A percentile compares a stretch with the other conserved stretches of the same genome.
phyloP scores from a whole-genome alignment of 192 early-diverging fungal species.

The Pilaira anomala region DNA sequence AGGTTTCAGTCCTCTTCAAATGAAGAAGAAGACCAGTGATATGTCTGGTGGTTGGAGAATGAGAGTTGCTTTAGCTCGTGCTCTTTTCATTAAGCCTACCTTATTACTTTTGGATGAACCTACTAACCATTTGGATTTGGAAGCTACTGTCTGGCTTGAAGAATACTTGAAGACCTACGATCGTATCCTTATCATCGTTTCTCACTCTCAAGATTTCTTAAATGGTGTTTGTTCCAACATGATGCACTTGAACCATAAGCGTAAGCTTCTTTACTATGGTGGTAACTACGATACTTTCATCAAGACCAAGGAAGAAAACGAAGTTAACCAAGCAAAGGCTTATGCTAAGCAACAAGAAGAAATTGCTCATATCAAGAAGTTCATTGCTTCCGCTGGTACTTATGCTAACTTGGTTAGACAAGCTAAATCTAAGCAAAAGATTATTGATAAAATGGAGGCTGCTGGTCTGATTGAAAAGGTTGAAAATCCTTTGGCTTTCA shows the following conservation, averaged over 20 bases:
- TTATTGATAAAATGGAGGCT: slow-evolving; percentile 99
- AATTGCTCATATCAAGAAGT: slow-evolving; percentile 98
- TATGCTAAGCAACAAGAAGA: slow-evolving; percentile 99
- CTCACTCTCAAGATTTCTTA: slow-evolving; percentile 78
- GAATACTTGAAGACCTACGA: slow-evolving; percentile 70
- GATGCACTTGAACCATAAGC: slow-evolving; percentile 88
- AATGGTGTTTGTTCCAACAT: slow-evolving; percentile 84
- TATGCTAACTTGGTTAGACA: slow-evolving; percentile 98
- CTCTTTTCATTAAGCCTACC: slow-evolving; percentile 83
- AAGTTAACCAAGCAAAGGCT: slow-evolving; percentile 99
- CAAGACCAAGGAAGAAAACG: slow-evolving; percentile 91
- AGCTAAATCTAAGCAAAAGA: slow-evolving; percentile 99
- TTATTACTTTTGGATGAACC: slow-evolving; percentile 49
- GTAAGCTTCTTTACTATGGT: slow-evolving; percentile 89
- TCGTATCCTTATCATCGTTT: slow-evolving; percentile 76
- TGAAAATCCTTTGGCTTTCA: slow-evolving; percentile 67
- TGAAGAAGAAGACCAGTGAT: slow-evolving; percentile 92
- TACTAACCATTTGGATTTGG: slow-evolving; percentile 70
- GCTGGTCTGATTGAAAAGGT: slow-evolving; percentile 97
- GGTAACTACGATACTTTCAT: slow-evolving; percentile 98
- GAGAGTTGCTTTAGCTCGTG: slow-evolving; percentile 95
- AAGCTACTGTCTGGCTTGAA: slow-evolving; percentile 71
- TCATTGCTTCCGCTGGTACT: slow-evolving; percentile 98
- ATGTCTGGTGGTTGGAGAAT: slow-evolving; percentile 99
- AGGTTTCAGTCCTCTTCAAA: slow-evolving; percentile 84